Conservation (phyloP, 345 rosid species). For the Laguncularia racemosa region DNA sequence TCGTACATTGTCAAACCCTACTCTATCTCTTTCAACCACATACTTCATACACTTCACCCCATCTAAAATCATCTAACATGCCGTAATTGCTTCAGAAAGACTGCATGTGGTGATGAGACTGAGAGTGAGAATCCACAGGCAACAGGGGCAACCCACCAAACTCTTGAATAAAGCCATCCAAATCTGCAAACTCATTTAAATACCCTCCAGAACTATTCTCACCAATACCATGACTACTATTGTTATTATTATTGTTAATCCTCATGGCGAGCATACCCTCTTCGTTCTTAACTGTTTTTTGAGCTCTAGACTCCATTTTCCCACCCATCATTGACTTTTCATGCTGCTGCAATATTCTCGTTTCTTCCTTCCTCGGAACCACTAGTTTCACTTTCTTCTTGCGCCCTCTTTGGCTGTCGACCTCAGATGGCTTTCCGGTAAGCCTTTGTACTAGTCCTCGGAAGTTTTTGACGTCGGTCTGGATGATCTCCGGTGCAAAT, state of each 20-base stretch:
- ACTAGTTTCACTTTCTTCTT: slow-evolving; percentile 1
- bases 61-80: too few species aligned
- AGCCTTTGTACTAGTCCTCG: slow-evolving; percentile 38
- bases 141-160: slow-evolving; percentile 11
- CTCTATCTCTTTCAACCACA: too few species aligned
- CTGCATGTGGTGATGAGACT: slow-evolving; percentile 7
- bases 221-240: neutral
- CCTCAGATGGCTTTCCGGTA: slow-evolving; percentile 26
- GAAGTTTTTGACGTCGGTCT: slow-evolving; percentile 36
- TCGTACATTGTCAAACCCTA: too few species aligned
- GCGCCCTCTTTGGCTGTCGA: neutral
- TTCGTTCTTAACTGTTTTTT: neutral
- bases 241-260: slow-evolving; percentile 3
- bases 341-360: neutral
- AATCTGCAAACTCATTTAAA: slow-evolving; percentile 13
- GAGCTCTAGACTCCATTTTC: slow-evolving; percentile 8
- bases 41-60: too few species aligned
- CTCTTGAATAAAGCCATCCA: slow-evolving; percentile 18
- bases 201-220: slow-evolving; percentile 8
- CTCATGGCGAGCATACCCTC: slow-evolving; percentile 3
- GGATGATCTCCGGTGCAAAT: slow-evolving; percentile 41
- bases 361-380: neutral
- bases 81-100: slow-evolving; percentile 2
- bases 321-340: neutral
- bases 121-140: slow-evolving; percentile 4